Percentiles rank a stretch among this genome's conserved stretches.
phyloP scores from a whole-genome alignment of 164 flowering plant species.

The Paratinospora sagittata region DNA sequence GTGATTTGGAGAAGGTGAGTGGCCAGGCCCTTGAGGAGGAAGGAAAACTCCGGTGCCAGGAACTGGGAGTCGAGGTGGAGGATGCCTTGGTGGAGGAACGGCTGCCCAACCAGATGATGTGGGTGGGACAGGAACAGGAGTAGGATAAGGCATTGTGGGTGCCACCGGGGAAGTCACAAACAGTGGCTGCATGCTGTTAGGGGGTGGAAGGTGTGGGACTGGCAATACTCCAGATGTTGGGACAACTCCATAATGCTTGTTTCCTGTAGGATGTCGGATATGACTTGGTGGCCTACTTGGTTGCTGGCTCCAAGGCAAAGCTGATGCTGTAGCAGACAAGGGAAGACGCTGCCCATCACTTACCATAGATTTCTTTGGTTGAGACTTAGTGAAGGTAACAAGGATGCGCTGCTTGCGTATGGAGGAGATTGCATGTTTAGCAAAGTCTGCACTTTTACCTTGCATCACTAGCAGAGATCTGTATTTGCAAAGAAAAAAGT shows the following conservation, averaged over 20 bases:
- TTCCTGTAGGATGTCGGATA: constrained; percentile 42
- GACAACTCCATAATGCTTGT: constrained; percentile 45
- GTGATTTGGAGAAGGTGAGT: constrained; percentile 31
- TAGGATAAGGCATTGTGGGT: constrained; percentile 49
- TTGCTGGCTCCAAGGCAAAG: constrained; percentile 52
- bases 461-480: constrained; percentile 70
- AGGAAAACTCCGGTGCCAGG: constrained; percentile 96
- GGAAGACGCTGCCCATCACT: constrained; percentile 31
- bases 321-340: constrained; percentile 25
- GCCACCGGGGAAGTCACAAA: constrained; percentile 49
- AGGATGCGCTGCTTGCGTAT: constrained; percentile 64
- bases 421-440: constrained; percentile 67
- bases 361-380: constrained; percentile 35
- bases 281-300: constrained; percentile 43
- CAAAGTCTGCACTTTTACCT: constrained; percentile 72
- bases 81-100: constrained; percentile 47
- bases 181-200: constrained; percentile 56
- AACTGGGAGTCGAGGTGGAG: constrained; percentile 52
- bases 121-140: constrained; percentile 54
- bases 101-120: constrained; percentile 57
- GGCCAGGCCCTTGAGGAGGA: constrained; percentile 71
- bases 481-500: constrained; percentile 15
- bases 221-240: constrained; percentile 61
- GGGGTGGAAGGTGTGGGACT: constrained; percentile 43
- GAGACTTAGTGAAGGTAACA: constrained; percentile 61